A percentile compares a stretch with the other conserved stretches of the same genome.
Evolutionary conservation across 331 rosid species (phyloP).

Genomic region (Stylosanthes scabra): DNA sequence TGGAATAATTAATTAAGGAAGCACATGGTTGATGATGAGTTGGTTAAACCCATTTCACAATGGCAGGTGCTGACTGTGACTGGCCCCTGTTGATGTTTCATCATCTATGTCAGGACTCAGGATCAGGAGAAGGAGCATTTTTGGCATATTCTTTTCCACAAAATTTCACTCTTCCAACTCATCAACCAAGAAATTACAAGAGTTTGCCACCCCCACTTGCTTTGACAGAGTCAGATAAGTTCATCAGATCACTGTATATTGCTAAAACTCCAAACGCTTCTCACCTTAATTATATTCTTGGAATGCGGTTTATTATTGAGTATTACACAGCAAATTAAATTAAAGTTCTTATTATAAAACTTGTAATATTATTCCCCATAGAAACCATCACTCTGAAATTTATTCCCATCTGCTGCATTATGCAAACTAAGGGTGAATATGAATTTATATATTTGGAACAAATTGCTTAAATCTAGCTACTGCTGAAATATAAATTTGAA

Average conservation of each 20-base stretch:
- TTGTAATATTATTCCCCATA: not conserved
- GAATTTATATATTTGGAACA: not conserved
- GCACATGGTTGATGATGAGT: too few species aligned
- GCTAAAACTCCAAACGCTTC: not conserved
- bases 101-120: not conserved
- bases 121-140: not conserved
- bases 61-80: not conserved
- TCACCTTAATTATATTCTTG: too few species aligned
- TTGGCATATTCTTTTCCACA: not conserved
- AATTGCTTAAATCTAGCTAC: too few species aligned
- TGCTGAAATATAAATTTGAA: too few species aligned
- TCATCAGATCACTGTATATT: not conserved
- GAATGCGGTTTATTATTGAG: not conserved
- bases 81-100: not conserved
- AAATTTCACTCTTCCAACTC: too few species aligned
- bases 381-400: too few species aligned
- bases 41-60: not conserved
- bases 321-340: not conserved
- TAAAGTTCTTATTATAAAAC: not conserved
- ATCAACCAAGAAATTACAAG: too few species aligned
- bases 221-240: too few species aligned
- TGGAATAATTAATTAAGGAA: too few species aligned
- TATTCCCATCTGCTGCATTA: not conserved
- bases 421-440: not conserved
- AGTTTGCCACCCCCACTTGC: too few species aligned